Evolutionary conservation across 2,329 filamentous ascomycete species (phyloP).

Genomic region (Raffaelea arxii): DNA sequence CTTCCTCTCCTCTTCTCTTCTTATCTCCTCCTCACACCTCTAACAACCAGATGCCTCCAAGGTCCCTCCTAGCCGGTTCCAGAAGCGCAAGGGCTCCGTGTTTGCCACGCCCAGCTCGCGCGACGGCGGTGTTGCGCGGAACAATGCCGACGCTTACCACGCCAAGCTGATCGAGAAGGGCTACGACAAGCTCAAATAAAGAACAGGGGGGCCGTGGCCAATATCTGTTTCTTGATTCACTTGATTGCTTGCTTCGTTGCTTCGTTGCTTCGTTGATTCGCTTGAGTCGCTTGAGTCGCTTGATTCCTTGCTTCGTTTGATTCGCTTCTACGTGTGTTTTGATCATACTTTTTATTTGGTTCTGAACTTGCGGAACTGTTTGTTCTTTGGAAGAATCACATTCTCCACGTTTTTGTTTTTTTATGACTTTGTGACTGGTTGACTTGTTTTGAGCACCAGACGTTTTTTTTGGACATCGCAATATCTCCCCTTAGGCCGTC

Average conservation of each 20-base stretch:
- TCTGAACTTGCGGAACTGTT: too few relatives aligned
- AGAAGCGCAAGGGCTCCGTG: slow-evolving; percentile 60
- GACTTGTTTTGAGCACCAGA: too few relatives aligned
- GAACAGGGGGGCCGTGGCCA: too few relatives aligned
- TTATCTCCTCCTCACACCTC: slow-evolving; percentile 1
- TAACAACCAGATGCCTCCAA: slow-evolving; percentile 48
- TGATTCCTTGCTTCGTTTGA: not conserved
- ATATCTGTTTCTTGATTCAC: too few relatives aligned
- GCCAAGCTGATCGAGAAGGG: slow-evolving; percentile 47
- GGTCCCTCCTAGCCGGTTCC: slow-evolving; percentile 57
- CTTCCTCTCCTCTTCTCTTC: not conserved
- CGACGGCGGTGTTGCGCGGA: slow-evolving; percentile 53
- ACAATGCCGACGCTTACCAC: slow-evolving; percentile 50
- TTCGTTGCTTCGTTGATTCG: too few relatives aligned
- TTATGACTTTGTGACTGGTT: not conserved
- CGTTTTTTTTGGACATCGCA: too few relatives aligned
- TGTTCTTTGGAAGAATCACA: too few relatives aligned
- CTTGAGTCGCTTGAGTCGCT: too few relatives aligned
- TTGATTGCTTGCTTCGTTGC: not conserved
- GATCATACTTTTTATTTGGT: not conserved
- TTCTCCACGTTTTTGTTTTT: too few relatives aligned
- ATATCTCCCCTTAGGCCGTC: too few relatives aligned
- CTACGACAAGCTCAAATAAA: slow-evolving; percentile 24
- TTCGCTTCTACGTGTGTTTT: not conserved
- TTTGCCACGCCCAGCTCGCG: slow-evolving; percentile 55